Evolutionary conservation across 257 asterid genomes (phyloP), one percentile per base, ranked within the genome.

Genomic region (Ligustrum vulgare): DNA sequence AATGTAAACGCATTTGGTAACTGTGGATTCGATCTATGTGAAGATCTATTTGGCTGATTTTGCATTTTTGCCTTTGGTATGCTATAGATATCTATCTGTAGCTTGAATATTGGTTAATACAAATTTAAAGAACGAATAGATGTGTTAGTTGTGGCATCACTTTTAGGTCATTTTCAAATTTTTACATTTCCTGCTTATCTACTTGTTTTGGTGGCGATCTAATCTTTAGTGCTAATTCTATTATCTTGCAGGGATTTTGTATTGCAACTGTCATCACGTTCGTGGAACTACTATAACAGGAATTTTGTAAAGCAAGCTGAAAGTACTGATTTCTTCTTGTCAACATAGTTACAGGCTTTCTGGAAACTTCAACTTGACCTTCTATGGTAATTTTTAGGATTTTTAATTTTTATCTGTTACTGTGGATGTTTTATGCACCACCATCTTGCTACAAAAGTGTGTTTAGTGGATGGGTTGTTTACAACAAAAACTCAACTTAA

Each of bases 381-480:
- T 75, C 75, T 65, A 86, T 86, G 90, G 90, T 84, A 86, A 80
- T 3, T 2, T 60, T 67, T 20, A 67, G 58, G 65, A 62, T 7
- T 49, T 37, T 66, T 18, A 36, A 43, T 7, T 39, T 39, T 66
- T 18, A 58, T 60, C 79, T 51, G 62, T 51, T 7, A 51, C 25
- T 51, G 25, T 51, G 62, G 9, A 51, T 51, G 23, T 51, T 18
- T 37, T 43, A 43, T 43, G 51, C 51, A 3, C 51, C 51, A 43
- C 18, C 51, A 4, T 39, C 45, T 13, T 39, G 60, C 22, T 49
- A 11, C 54, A 11, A 45, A 10, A 45, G 16, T 45, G 15, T 37
- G 20, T 54, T 11, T 33, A 63, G 8, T 60, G 25, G 1, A 75
- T 65, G 37, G 28, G 51, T 49, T 12, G 20, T 12, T 49, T 49